Evolutionary conservation across 129 eudicot genomes (phyloP), one percentile per base, ranked within the genome.

Genomic region (Dittrichia graveolens): DNA sequence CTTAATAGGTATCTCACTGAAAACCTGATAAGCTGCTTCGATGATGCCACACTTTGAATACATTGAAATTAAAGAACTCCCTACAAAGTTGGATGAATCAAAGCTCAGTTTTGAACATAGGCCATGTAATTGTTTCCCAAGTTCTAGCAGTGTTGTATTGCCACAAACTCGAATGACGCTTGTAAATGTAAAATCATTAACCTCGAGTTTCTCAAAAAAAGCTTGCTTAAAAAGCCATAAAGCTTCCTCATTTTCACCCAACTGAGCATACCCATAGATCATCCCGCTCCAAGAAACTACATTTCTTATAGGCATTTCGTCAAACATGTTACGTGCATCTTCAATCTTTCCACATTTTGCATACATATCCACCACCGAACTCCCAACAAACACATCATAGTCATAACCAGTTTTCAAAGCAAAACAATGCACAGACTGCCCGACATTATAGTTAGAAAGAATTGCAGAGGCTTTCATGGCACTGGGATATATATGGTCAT

Each of bases 201-300:
- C 96, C 71, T 82, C 89, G 58, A 93, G 44, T 12, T 65, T 87
- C 52, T 85, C 85, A 49, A 61, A 40, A 44, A 93, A 46, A 10
- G 96, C 91, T 49, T 34, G 69, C 77, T 85, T 90, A 47, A 93
- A 93, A 31, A 93, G 79, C 77, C 67, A 44, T 79, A 93, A 69
- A 41, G 96, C 95, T 78, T 93, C 95, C 75, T 87, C 90, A 34
- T 79, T 89, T 55, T 90, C 92, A 19, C 91, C 89, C 78, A 79
- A 73, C 39, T 85, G 96, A 34, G 86, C 76, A 68, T 93, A 93
- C 79, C 96, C 98, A 60, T 77, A 87, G 34, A 93, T 89, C 96
- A 93, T 90, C 63, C 95, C 95, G 75, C 89, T 87, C 98, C 98
- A 93, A 46, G 96, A 87, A 69, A 93, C 98, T 73, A 90, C 95